Evolutionary conservation across 441 rosid genomes (phyloP).

Genomic region (Gossypium trilobum): DNA sequence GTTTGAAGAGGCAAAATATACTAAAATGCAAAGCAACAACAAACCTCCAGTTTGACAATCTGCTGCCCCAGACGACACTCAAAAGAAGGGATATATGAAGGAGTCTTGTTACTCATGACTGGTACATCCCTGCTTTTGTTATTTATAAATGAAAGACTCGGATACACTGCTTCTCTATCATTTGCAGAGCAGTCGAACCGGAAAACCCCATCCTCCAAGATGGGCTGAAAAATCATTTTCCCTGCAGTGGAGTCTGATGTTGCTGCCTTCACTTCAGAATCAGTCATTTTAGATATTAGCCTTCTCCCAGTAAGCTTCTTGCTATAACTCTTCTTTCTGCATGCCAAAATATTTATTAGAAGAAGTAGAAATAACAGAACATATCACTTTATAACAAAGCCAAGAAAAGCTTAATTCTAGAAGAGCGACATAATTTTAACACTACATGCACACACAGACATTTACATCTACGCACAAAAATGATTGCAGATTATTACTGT

Average conservation of each 20-base stretch:
- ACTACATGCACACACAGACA: neutral
- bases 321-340: constrained; percentile 25
- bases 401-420: neutral
- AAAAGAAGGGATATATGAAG: constrained; percentile 46
- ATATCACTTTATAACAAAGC: neutral
- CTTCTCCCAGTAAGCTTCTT: neutral
- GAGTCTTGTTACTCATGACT: constrained; percentile 30
- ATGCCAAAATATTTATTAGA: constrained; percentile 12
- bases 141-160: constrained; percentile 61
- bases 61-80: constrained; percentile 38
- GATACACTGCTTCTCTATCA: constrained; percentile 48
- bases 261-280: constrained; percentile 25
- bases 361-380: neutral
- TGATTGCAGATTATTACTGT: neutral
- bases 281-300: constrained; percentile 34
- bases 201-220: constrained; percentile 68
- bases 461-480: neutral
- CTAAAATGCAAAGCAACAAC: neutral
- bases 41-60: constrained; percentile 65
- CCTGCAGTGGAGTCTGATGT: constrained; percentile 28
- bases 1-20: neutral
- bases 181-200: constrained; percentile 59
- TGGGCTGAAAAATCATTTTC: constrained; percentile 60
- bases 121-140: constrained; percentile 49
- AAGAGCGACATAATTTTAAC: neutral